Conservation (phyloP, 805 yeast species). For the Pichia kluyveri region DNA sequence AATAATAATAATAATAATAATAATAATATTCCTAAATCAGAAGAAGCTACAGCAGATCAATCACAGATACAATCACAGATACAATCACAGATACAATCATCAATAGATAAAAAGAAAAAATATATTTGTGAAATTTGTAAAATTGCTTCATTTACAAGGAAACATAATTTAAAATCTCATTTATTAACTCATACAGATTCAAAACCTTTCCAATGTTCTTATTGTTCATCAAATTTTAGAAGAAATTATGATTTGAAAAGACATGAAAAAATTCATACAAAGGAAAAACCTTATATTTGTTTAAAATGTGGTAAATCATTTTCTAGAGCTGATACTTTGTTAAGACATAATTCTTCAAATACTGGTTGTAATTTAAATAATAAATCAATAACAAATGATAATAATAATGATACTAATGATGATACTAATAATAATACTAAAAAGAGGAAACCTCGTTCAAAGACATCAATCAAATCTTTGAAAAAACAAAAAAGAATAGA, state of each 20-base stretch:
- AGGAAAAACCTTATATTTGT: slow-evolving; percentile 63
- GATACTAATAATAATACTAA: background rate
- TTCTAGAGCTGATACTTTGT: slow-evolving; percentile 69
- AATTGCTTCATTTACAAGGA: slow-evolving; percentile 52
- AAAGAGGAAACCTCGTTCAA: too few species aligned
- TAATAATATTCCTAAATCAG: too few species aligned
- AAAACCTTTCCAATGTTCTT: slow-evolving; percentile 55
- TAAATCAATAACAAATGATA: background rate
- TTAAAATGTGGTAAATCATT: slow-evolving; percentile 52
- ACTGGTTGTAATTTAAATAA: slow-evolving; percentile 17
- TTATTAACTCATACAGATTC: slow-evolving; percentile 55
- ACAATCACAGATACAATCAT: too few species aligned
- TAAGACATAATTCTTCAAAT: slow-evolving; percentile 48
- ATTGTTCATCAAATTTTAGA: slow-evolving; percentile 56
- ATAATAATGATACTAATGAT: background rate
- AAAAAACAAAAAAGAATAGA: background rate
- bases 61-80: too few species aligned
- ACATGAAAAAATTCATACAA: slow-evolving; percentile 68
- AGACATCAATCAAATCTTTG: too few species aligned
- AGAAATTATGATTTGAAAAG: slow-evolving; percentile 70
- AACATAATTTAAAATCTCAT: slow-evolving; percentile 68
- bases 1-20: too few species aligned
- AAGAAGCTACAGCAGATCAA: too few species aligned
- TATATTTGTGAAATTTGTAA: slow-evolving; percentile 51
- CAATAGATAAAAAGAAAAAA: slow-evolving; percentile 5